Percentiles rank a stretch among this genome's conserved stretches.
These are phyloP conservation scores for Serendipita indica DNA, from an alignment of 768 basidiomycete species.

Conservation along the genomic window DNA sequence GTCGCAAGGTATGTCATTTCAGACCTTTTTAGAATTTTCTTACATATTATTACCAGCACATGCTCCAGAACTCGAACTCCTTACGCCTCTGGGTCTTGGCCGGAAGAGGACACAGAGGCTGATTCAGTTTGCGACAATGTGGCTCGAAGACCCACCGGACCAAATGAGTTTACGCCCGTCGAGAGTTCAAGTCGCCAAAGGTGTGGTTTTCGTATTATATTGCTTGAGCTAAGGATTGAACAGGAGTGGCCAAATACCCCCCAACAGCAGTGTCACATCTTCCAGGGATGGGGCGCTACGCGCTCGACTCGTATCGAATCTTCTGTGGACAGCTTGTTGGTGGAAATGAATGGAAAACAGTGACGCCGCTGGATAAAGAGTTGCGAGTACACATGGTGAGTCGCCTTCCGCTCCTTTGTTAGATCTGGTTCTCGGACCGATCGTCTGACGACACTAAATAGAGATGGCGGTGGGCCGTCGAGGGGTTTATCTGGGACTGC, in stretches of 20 bases:
- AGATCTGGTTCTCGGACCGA: slow-evolving; percentile 1
- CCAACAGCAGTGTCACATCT: slow-evolving; percentile 40
- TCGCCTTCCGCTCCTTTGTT: slow-evolving; percentile 9
- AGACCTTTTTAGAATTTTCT: not conserved
- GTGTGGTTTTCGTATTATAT: slow-evolving; percentile 20
- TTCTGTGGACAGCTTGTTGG: slow-evolving; percentile 33
- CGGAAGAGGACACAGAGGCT: slow-evolving; percentile 42
- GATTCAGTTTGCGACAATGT: slow-evolving; percentile 36
- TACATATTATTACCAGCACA: slow-evolving; percentile 24
- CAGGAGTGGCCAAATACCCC: slow-evolving; percentile 24
- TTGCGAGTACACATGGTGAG: slow-evolving; percentile 50
- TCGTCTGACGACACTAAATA: slow-evolving; percentile 18
- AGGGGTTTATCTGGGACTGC: slow-evolving; percentile 17
- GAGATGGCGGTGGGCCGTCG: slow-evolving; percentile 62
- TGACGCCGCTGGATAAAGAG: slow-evolving; percentile 55
- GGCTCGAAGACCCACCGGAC: slow-evolving; percentile 32
- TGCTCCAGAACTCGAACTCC: slow-evolving; percentile 29
- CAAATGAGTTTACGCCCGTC: slow-evolving; percentile 13
- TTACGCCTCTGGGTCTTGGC: slow-evolving; percentile 45
- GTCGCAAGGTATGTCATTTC: slow-evolving; percentile 32
- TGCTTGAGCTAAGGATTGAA: slow-evolving; percentile 14
- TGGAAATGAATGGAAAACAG: slow-evolving; percentile 42
- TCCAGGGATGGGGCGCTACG: slow-evolving; percentile 54
- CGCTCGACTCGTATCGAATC: slow-evolving; percentile 62
- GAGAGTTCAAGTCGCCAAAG: slow-evolving; percentile 19